Evolutionary conservation across 257 asterid species (phyloP).

Genomic region (Phtheirospermum japonicum): DNA sequence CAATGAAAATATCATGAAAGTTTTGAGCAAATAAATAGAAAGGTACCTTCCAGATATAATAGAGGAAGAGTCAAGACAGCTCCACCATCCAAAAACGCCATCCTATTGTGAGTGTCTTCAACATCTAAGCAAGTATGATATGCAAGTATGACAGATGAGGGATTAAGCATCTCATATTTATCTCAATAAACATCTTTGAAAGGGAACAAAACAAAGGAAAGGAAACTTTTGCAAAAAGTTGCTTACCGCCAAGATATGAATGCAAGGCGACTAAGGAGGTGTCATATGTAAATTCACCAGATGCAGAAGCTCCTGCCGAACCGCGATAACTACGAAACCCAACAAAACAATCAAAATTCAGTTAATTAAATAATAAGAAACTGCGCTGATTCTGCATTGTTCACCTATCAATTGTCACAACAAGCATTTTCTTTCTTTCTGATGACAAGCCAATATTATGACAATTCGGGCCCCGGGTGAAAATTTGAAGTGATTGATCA

Average conservation of each 20-base stretch:
- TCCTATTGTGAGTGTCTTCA: slow-evolving; percentile 77
- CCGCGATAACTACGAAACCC: slow-evolving; percentile 36
- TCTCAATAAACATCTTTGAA: slow-evolving; percentile 18
- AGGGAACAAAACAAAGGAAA: slow-evolving; percentile 1
- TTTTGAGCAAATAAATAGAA: slow-evolving; percentile 13
- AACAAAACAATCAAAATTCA: slow-evolving; percentile 24
- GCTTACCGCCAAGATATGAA: slow-evolving; percentile 89
- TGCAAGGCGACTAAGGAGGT: slow-evolving; percentile 81
- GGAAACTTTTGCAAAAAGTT: neutral
- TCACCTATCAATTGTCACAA: neutral
- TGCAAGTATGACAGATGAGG: slow-evolving; percentile 16
- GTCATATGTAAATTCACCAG: slow-evolving; percentile 65
- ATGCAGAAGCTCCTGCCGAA: slow-evolving; percentile 58
- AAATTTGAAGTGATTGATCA: slow-evolving; percentile 5
- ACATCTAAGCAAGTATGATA: slow-evolving; percentile 52
- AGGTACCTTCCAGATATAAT: slow-evolving; percentile 72
- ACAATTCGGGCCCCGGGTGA: neutral
- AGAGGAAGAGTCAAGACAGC: slow-evolving; percentile 68
- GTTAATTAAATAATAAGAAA: neutral
- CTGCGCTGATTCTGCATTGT: neutral
- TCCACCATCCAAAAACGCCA: slow-evolving; percentile 87
- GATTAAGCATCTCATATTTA: slow-evolving; percentile 25
- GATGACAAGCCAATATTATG: slow-evolving; percentile 6
- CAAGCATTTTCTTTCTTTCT: neutral
- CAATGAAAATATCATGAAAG: neutral